Conservation (phyloP, 805 yeast species). For the Clavispora fructus region DNA sequence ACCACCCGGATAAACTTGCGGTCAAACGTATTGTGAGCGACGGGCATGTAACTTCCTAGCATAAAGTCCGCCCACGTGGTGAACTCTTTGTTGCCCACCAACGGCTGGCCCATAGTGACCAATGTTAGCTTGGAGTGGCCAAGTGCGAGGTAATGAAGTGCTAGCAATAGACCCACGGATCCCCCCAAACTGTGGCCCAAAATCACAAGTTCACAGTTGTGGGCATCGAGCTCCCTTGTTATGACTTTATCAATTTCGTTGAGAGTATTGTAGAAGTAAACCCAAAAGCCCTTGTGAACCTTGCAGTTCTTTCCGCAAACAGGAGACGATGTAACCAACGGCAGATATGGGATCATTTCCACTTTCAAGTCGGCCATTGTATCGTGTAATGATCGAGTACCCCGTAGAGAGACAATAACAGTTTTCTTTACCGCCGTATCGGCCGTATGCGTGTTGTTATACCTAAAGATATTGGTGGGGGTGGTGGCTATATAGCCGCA, state of each 20-base stretch:
- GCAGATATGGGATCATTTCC: slow-evolving; percentile 27
- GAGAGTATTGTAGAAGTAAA: slow-evolving; percentile 25
- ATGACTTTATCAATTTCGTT: slow-evolving; percentile 20
- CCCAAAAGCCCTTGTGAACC: slow-evolving; percentile 33
- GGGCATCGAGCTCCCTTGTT: slow-evolving; percentile 15
- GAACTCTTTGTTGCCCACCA: slow-evolving; percentile 36
- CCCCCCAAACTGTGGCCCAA: slow-evolving; percentile 37
- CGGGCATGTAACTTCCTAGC: slow-evolving; percentile 22
- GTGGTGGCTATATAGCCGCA: slow-evolving; percentile 37
- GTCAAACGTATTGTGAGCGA: slow-evolving; percentile 15
- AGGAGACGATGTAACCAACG: slow-evolving; percentile 18
- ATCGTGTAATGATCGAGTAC: slow-evolving; percentile 39
- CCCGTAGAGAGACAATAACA: slow-evolving; percentile 34
- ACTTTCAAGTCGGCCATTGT: slow-evolving; percentile 35
- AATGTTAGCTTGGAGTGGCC: slow-evolving; percentile 27
- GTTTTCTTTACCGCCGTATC: slow-evolving; percentile 17
- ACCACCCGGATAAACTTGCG: slow-evolving; percentile 20
- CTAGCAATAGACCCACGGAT: slow-evolving; percentile 32
- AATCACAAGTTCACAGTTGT: slow-evolving; percentile 16
- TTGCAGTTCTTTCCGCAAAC: slow-evolving; percentile 29
- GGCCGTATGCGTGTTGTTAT: slow-evolving; percentile 5
- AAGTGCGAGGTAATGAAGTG: slow-evolving; percentile 30
- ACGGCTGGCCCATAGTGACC: slow-evolving; percentile 43
- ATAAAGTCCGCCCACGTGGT: slow-evolving; percentile 30
- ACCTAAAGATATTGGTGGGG: slow-evolving; percentile 19